These are phyloP conservation scores for Quercus mongolica DNA, from an alignment of 306 rosid genomes.

Conservation along the genomic window DNA sequence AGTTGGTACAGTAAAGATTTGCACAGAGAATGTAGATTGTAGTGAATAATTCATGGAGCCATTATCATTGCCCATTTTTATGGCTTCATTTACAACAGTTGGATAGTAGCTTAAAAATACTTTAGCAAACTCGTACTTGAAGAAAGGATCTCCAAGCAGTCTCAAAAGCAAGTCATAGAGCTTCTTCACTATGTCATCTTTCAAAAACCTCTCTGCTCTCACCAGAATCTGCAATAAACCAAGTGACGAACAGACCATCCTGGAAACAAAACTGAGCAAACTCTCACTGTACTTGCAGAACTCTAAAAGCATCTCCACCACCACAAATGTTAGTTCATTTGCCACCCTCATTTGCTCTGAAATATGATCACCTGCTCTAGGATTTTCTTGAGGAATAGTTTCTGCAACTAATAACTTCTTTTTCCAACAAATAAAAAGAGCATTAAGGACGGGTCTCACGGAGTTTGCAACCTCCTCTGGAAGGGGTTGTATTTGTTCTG, in stretches of 20 bases:
- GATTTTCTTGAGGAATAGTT: conserved; percentile 29
- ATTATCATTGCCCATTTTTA: conserved; percentile 41
- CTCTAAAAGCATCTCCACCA: conserved; percentile 85
- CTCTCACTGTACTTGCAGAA: conserved; percentile 92
- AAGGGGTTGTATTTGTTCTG: conserved; percentile 82
- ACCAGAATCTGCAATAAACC: conserved; percentile 64
- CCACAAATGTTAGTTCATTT: conserved; percentile 63
- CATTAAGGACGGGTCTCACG: conserved; percentile 67
- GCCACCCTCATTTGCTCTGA: conserved; percentile 52
- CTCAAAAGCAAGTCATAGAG: conserved; percentile 85
- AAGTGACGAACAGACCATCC: conserved; percentile 42
- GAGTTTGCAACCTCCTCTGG: conserved; percentile 50
- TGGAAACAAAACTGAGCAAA: conserved; percentile 86
- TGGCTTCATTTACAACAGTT: conserved; percentile 58
- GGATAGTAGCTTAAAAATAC: conserved; percentile 87
- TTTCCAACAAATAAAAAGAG: conserved; percentile 66
- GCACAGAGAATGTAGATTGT: conserved; percentile 78
- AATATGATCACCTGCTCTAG: conserved; percentile 33
- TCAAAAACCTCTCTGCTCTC: conserved; percentile 72
- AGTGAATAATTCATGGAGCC: conserved; percentile 54
- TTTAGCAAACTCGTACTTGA: conserved; percentile 89
- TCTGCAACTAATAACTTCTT: conserved; percentile 49
- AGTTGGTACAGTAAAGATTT: conserved; percentile 94
- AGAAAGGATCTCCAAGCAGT: conserved; percentile 83
- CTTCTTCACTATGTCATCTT: conserved; percentile 48